These are phyloP conservation scores for Sphagnurus paluster DNA, from an alignment of 1,284 basidiomycete species.

Conservation along the genomic window DNA sequence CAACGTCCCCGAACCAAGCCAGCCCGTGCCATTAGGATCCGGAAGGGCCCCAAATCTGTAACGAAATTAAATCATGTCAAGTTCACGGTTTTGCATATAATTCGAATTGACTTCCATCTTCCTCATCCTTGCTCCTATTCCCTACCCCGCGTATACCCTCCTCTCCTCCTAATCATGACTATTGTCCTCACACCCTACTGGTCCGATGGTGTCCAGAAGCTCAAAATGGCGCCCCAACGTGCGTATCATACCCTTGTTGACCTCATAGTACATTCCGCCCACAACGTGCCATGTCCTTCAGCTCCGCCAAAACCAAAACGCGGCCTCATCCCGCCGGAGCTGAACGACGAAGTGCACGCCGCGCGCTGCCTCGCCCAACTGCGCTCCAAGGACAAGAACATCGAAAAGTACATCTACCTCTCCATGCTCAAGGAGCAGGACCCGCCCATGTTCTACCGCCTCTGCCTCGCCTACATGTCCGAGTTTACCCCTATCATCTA, in stretches of 20 bases:
- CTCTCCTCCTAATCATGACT: conserved; percentile 46
- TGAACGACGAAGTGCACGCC: conserved; percentile 55
- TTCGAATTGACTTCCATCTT: conserved; percentile 1
- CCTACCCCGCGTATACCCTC: conserved; percentile 4
- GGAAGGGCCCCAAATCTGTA: conserved; percentile 14
- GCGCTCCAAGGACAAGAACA: conserved; percentile 67
- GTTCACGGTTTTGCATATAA: conserved; percentile 10
- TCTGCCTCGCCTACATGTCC: conserved; percentile 67
- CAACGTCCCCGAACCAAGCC: conserved; percentile 10
- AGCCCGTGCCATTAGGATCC: conserved; percentile 1
- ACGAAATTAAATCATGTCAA: conserved; percentile 8
- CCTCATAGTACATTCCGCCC: neutral
- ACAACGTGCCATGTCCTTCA: conserved; percentile 28
- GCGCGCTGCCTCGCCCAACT: conserved; percentile 68
- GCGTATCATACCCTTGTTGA: conserved; percentile 27
- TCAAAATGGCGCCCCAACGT: conserved; percentile 62
- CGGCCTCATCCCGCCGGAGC: conserved; percentile 66
- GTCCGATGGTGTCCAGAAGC: conserved; percentile 65
- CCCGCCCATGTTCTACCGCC: conserved; percentile 71
- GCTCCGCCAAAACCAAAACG: conserved; percentile 47
- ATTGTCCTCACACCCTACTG: conserved; percentile 69
- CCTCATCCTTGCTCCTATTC: conserved; percentile 9
- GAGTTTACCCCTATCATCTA: conserved; percentile 88
- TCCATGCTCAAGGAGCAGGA: conserved; percentile 73
- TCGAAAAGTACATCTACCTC: conserved; percentile 86